phyloP scores from a whole-genome alignment of 2,329 filamentous ascomycete species.

The Fusarium sacchari region DNA sequence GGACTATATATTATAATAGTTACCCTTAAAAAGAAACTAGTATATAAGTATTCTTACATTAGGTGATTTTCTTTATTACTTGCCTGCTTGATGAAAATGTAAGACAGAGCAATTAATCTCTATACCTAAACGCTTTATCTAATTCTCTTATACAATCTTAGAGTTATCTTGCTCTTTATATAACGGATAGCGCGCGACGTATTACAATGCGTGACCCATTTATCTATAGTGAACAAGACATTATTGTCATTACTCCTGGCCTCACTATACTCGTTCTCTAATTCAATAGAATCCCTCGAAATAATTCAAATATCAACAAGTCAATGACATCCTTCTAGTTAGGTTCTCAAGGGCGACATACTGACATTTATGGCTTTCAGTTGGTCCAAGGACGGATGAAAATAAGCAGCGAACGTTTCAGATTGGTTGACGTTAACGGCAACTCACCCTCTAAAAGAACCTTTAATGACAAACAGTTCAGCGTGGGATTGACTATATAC shows the following conservation, averaged over 20 bases:
- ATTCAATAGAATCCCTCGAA: neutral
- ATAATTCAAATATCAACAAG: neutral
- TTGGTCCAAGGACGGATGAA: neutral
- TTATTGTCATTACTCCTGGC: neutral
- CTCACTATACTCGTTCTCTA: neutral
- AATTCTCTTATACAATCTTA: neutral
- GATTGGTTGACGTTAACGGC: neutral
- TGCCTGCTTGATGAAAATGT: neutral
- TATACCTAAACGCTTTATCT: neutral
- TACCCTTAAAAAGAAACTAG: neutral
- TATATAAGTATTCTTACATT: neutral
- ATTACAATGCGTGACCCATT: neutral
- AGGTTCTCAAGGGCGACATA: neutral
- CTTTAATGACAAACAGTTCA: neutral
- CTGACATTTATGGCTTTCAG: neutral
- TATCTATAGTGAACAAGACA: neutral
- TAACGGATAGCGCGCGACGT: neutral
- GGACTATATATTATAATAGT: neutral
- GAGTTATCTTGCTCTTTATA: neutral
- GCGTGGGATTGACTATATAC: neutral
- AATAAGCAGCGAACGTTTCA: no score
- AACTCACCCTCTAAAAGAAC: no score
- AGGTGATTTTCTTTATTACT: neutral
- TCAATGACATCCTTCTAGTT: neutral
- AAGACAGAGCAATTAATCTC: neutral